phyloP scores from a whole-genome alignment of 2,329 filamentous ascomycete species.

The Verticillium albo-atrum region DNA sequence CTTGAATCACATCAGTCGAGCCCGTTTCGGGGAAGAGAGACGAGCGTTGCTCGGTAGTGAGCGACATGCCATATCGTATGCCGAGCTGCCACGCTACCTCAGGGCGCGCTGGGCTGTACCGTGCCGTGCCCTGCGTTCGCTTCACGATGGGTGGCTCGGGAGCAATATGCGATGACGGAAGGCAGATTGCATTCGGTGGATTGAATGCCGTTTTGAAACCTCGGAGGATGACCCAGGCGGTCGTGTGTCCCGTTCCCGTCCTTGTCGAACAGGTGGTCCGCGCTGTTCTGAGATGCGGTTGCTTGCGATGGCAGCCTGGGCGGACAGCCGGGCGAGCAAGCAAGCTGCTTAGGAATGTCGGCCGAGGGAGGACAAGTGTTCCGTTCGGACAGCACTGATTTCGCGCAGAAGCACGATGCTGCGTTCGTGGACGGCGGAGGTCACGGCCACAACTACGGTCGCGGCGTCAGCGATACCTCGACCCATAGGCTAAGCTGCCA shows the following conservation, averaged over 20 bases:
- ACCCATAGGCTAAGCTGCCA: not conserved
- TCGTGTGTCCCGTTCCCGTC: not conserved
- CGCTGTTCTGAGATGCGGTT: not conserved
- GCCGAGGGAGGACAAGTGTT: not conserved
- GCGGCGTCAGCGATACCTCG: not conserved
- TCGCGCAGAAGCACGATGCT: not conserved
- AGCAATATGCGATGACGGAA: not conserved
- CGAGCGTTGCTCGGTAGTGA: not conserved
- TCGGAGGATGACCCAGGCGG: not conserved
- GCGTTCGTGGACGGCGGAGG: not conserved
- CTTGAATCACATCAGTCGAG: not conserved
- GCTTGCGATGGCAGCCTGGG: not conserved
- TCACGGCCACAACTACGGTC: not conserved
- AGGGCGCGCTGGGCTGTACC: not conserved
- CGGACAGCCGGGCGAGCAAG: not conserved
- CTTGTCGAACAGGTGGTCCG: not conserved
- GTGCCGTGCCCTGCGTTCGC: not conserved
- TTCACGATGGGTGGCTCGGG: not conserved
- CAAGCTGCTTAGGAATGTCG: not conserved
- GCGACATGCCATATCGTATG: not conserved
- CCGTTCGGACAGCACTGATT: not conserved
- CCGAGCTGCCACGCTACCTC: not conserved
- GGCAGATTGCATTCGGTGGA: not conserved
- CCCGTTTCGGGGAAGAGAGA: not conserved
- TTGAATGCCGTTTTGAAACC: not conserved